Evolutionary conservation across 345 rosid genomes (phyloP).

Genomic region (Salix udensis): DNA sequence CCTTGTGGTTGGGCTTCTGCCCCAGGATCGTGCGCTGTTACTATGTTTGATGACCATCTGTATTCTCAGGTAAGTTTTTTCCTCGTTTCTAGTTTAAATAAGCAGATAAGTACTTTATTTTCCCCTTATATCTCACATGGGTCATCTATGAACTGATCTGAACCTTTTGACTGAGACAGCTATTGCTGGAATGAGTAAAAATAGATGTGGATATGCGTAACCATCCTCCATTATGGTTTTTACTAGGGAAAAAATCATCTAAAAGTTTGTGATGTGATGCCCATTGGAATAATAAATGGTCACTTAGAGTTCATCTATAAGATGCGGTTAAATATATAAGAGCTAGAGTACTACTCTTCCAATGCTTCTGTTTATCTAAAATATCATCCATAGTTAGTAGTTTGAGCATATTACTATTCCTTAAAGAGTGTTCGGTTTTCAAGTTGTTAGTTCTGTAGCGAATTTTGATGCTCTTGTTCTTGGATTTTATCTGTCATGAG

Average conservation of each 20-base stretch:
- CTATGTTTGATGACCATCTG: conserved; percentile 54
- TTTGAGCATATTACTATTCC: background rate
- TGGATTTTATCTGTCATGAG: background rate
- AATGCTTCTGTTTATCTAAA: background rate
- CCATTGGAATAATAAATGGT: background rate
- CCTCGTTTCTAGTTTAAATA: background rate
- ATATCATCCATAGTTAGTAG: too few species aligned
- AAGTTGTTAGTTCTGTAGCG: background rate
- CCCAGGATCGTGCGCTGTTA: conserved; percentile 48
- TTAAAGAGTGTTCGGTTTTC: background rate
- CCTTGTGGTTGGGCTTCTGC: conserved; percentile 57
- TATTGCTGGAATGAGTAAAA: background rate
- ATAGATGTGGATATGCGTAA: background rate
- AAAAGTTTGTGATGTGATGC: background rate
- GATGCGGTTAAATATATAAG: background rate
- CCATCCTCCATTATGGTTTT: background rate
- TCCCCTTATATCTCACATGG: background rate
- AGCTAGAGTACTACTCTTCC: background rate
- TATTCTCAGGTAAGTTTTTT: conserved; percentile 46
- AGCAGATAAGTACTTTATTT: background rate
- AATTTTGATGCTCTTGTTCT: background rate
- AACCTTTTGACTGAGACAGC: background rate
- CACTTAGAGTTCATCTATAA: background rate
- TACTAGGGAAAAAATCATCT: background rate
- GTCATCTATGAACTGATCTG: conserved; percentile 1